These are phyloP conservation scores for Cladosporium sp. DNA, from an alignment of 2,329 filamentous ascomycete species.

Conservation along the genomic window DNA sequence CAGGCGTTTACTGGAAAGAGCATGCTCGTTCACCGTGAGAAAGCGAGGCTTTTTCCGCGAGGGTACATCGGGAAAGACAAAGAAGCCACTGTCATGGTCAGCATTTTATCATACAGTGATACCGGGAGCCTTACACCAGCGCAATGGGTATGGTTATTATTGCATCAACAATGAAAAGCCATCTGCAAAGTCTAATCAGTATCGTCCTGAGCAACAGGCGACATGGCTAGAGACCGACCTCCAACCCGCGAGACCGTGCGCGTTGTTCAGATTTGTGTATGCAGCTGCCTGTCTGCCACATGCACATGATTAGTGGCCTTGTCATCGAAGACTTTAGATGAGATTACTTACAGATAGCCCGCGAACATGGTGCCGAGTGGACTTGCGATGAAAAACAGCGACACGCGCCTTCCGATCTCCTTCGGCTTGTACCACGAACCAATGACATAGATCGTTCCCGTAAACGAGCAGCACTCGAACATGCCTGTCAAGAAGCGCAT, in stretches of 20 bases:
- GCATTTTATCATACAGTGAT: neutral
- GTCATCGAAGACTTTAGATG: neutral
- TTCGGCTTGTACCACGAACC: slow-evolving; percentile 58
- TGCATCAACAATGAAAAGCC: slow-evolving; percentile 57
- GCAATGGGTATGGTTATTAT: slow-evolving; percentile 55
- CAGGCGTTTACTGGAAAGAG: neutral
- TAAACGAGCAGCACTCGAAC: neutral
- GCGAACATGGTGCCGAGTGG: slow-evolving; percentile 59
- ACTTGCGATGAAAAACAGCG: slow-evolving; percentile 58
- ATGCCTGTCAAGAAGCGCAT: neutral
- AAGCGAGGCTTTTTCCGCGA: slow-evolving; percentile 49
- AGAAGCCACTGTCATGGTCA: slow-evolving; percentile 37
- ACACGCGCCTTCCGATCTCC: slow-evolving; percentile 58
- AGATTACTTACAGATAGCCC: slow-evolving; percentile 56
- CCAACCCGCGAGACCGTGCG: neutral
- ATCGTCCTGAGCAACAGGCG: slow-evolving; percentile 33
- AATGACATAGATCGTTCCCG: slow-evolving; percentile 55
- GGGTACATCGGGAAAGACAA: slow-evolving; percentile 52
- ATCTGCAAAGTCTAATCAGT: slow-evolving; percentile 47
- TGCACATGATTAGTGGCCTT: slow-evolving; percentile 36
- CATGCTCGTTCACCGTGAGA: slow-evolving; percentile 32
- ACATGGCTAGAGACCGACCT: neutral
- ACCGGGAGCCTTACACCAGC: slow-evolving; percentile 21
- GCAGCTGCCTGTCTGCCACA: slow-evolving; percentile 5
- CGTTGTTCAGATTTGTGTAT: neutral